These are phyloP conservation scores for Amylostereum areolatum DNA, from an alignment of 1,284 basidiomycete species.

Conservation along the genomic window DNA sequence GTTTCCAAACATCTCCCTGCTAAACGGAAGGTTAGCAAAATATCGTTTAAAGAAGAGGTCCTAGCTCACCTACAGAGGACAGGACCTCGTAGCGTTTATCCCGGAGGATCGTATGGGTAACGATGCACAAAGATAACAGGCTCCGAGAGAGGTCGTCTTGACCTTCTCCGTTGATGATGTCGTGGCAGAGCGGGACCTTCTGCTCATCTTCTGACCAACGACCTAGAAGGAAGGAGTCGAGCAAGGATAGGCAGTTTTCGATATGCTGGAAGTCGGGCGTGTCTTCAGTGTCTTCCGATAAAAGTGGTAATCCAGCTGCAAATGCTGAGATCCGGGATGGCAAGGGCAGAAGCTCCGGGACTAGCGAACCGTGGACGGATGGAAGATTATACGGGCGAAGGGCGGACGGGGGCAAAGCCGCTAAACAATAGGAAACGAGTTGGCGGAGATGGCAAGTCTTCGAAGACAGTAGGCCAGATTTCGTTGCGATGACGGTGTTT, in stretches of 20 bases:
- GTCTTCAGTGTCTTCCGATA: conserved; percentile 24
- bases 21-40: conserved; percentile 10
- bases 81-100: conserved; percentile 15
- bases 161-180: conserved; percentile 13
- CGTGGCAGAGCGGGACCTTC: conserved; percentile 7
- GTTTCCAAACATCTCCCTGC: conserved; percentile 48
- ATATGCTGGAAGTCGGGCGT: conserved; percentile 40
- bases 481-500: conserved; percentile 21
- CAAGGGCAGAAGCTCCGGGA: conserved; percentile 30
- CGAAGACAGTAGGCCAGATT: conserved; percentile 30
- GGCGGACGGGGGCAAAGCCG: conserved; percentile 29
- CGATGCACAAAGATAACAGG: conserved; percentile 41
- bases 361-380: conserved; percentile 28
- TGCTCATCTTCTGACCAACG: conserved; percentile 37
- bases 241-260: conserved; percentile 49
- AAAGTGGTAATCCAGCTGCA: conserved; percentile 34
- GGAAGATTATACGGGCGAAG: conserved; percentile 27
- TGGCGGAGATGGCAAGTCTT: conserved; percentile 26
- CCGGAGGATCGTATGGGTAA: too few relatives aligned
- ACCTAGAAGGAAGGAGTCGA: conserved; percentile 57
- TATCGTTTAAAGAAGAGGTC: too few relatives aligned
- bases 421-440: conserved; percentile 42
- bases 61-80: conserved; percentile 12
- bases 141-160: conserved; percentile 28
- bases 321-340: conserved; percentile 34